phyloP scores from a whole-genome alignment of 768 basidiomycete genomes.

The Termitomyces sp. region DNA sequence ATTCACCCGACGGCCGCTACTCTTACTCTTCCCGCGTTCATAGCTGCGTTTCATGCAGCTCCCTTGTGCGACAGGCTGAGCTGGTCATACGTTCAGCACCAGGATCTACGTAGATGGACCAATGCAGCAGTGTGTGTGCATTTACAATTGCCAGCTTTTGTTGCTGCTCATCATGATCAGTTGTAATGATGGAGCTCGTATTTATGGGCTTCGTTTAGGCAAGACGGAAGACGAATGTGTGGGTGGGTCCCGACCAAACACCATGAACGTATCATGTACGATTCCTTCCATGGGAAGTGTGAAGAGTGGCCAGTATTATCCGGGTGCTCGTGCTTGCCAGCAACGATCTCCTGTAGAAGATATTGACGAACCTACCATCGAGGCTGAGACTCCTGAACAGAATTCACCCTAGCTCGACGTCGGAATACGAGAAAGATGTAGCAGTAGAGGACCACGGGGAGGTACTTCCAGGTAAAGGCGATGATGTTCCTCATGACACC shows the following conservation, averaged over 20 bases:
- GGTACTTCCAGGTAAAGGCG: no score
- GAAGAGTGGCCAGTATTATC: background rate
- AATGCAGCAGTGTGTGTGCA: background rate
- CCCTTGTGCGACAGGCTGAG: background rate
- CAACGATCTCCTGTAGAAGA: background rate
- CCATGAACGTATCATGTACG: background rate
- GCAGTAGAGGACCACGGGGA: background rate
- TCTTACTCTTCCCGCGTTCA: conserved; percentile 1
- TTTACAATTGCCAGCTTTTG: background rate
- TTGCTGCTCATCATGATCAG: background rate
- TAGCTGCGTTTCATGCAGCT: background rate
- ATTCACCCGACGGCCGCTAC: conserved; percentile 4
- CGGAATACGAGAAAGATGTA: background rate
- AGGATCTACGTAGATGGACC: background rate
- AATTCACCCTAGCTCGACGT: background rate
- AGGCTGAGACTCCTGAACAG: background rate
- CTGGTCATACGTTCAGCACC: background rate
- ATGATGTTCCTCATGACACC: no score
- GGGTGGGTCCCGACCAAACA: background rate
- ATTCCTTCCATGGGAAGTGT: background rate
- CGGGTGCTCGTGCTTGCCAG: background rate
- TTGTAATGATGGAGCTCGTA: background rate
- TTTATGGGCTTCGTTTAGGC: background rate
- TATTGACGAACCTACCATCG: background rate
- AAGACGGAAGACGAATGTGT: background rate